Conservation (phyloP, 345 rosid genomes). For the Euphorbia pulcherrima region DNA sequence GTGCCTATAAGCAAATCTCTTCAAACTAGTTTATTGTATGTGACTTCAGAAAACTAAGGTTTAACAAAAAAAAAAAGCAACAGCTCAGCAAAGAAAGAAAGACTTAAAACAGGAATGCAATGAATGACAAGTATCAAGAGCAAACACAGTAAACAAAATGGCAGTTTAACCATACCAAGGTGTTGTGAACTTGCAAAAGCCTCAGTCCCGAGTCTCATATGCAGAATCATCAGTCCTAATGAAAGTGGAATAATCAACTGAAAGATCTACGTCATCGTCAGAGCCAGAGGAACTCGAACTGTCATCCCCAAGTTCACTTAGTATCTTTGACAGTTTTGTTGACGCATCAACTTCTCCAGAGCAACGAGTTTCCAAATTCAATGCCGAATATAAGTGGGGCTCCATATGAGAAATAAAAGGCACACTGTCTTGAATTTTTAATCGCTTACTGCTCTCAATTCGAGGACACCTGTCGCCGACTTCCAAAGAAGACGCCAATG, state of each 20-base stretch:
- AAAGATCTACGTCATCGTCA: constrained; percentile 15
- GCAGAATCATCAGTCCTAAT: neutral
- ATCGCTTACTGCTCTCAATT: too few relatives aligned
- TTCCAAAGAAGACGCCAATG: too few relatives aligned
- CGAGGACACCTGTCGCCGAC: too few relatives aligned
- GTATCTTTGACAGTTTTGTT: neutral
- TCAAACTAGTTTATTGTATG: too few relatives aligned
- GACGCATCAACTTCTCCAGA: neutral
- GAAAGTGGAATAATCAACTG: neutral
- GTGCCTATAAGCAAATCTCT: too few relatives aligned
- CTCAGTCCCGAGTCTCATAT: neutral
- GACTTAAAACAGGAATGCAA: neutral
- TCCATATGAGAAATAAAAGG: constrained; percentile 12
- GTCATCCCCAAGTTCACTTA: too few relatives aligned
- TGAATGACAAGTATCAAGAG: neutral
- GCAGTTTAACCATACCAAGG: constrained; percentile 13
- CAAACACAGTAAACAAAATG: neutral
- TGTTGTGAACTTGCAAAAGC: neutral
- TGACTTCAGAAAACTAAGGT: too few relatives aligned
- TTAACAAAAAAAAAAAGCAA: too few relatives aligned
- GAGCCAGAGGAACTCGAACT: constrained; percentile 28
- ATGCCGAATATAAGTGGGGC: neutral
- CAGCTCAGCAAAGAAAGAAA: neutral
- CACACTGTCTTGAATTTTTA: constrained; percentile 6
- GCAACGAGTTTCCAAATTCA: constrained; percentile 9